Conservation (phyloP, 352 stramenopile genomes). For the Globisporangium orthogonon region DNA sequence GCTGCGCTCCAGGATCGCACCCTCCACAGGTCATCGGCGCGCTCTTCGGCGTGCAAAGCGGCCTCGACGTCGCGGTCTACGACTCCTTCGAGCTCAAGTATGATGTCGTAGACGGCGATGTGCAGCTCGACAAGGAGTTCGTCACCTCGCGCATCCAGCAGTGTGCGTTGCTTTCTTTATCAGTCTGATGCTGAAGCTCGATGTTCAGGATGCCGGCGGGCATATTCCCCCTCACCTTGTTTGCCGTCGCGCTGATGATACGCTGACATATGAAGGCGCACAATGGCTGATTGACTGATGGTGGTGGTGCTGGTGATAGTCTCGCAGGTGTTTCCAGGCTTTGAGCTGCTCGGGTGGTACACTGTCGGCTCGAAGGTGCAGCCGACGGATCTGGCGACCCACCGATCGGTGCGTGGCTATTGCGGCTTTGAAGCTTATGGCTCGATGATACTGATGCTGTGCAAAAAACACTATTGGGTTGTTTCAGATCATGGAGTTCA, state of each 20-base stretch:
- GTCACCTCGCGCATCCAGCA: conserved; percentile 72
- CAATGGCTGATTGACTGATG: neutral
- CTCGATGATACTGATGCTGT: neutral
- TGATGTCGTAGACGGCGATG: conserved; percentile 38
- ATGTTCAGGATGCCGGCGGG: too few species aligned
- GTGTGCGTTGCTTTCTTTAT: conserved; percentile 31
- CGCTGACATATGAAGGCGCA: neutral
- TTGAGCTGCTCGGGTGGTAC: conserved; percentile 89
- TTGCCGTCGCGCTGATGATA: neutral
- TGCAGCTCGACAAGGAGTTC: conserved; percentile 83
- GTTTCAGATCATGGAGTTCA: conserved; percentile 81
- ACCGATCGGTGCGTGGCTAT: conserved; percentile 41
- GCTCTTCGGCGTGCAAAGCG: conserved; percentile 90
- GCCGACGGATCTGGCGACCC: conserved; percentile 66
- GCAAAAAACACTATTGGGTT: too few species aligned
- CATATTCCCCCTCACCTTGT: neutral
- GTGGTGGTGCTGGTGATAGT: conserved; percentile 21
- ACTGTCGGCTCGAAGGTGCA: conserved; percentile 66
- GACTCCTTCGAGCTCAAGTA: conserved; percentile 89
- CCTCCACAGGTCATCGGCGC: conserved; percentile 76
- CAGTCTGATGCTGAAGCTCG: too few species aligned
- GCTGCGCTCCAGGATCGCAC: conserved; percentile 39
- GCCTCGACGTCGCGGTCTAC: conserved; percentile 70
- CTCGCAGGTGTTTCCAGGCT: conserved; percentile 80
- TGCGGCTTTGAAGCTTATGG: neutral